These are phyloP conservation scores for Tulasnella sp. DNA, from an alignment of 768 basidiomycete genomes.

Conservation along the genomic window DNA sequence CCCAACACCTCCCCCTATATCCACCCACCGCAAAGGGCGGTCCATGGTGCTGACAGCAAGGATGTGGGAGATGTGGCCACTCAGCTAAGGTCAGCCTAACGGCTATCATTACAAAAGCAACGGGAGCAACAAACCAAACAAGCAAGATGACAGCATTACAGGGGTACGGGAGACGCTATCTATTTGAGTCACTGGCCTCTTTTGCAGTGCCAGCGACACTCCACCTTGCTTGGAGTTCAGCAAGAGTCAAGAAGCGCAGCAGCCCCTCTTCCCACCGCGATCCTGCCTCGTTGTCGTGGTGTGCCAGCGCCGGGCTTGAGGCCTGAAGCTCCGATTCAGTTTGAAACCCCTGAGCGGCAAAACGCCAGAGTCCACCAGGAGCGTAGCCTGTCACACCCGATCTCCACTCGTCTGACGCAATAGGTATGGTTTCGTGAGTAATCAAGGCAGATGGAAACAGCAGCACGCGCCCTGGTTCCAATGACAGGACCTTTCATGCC, in stretches of 20 bases:
- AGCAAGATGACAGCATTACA: too few relatives aligned
- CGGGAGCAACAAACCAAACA: too few relatives aligned
- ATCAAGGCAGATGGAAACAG: not conserved
- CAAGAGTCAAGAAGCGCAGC: not conserved
- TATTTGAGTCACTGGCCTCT: not conserved
- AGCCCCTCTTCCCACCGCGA: not conserved
- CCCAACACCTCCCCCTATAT: too few relatives aligned
- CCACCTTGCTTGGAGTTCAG: not conserved
- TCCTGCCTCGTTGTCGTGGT: not conserved
- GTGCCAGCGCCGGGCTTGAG: not conserved
- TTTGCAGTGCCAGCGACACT: not conserved
- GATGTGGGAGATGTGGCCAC: too few relatives aligned
- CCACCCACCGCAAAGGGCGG: too few relatives aligned
- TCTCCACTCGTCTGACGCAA: not conserved
- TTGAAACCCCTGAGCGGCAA: not conserved
- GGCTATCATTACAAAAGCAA: too few relatives aligned
- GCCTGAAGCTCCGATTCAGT: not conserved
- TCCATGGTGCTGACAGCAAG: too few relatives aligned
- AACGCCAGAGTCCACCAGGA: not conserved
- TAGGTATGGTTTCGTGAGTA: not conserved
- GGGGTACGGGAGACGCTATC: too few relatives aligned
- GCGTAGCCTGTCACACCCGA: not conserved
- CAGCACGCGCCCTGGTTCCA: not conserved
- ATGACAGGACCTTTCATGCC: not conserved
- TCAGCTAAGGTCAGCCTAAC: too few relatives aligned